These are phyloP conservation scores for Gardenia jasminoides DNA, from an alignment of 257 asterid species.

Conservation along the genomic window DNA sequence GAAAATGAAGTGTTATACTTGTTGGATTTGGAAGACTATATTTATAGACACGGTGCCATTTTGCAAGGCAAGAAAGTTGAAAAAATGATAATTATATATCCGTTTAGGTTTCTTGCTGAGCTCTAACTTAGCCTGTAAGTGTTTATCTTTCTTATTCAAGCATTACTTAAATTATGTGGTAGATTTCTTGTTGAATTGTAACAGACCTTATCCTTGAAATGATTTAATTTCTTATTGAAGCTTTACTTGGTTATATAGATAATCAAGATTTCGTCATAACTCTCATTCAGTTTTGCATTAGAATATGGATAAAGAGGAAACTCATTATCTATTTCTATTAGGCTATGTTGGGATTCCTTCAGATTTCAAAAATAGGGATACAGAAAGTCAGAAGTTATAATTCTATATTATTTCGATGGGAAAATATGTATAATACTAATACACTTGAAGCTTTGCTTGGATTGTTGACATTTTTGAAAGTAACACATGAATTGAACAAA, in stretches of 20 bases:
- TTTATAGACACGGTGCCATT: conserved; percentile 4
- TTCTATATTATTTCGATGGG: background rate
- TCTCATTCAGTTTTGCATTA: background rate
- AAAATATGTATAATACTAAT: no score
- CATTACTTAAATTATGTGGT: background rate
- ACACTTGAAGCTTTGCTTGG: background rate
- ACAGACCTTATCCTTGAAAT: no score
- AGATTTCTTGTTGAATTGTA: no score
- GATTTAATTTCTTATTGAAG: no score
- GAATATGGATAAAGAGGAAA: background rate
- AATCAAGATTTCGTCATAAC: background rate
- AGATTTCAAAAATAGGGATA: background rate
- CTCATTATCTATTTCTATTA: no score
- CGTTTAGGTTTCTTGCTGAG: background rate
- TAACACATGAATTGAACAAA: no score
- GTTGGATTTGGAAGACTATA: background rate
- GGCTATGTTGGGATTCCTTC: background rate
- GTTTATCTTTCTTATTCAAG: background rate
- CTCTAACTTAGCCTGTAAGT: background rate
- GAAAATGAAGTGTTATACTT: background rate
- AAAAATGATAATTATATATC: background rate
- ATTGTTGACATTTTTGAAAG: background rate
- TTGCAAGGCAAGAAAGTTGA: background rate
- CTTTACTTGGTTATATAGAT: background rate
- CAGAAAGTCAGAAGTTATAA: no score